phyloP scores from a whole-genome alignment of 2,329 filamentous ascomycete genomes.

The Aquanectria penicillioides region DNA sequence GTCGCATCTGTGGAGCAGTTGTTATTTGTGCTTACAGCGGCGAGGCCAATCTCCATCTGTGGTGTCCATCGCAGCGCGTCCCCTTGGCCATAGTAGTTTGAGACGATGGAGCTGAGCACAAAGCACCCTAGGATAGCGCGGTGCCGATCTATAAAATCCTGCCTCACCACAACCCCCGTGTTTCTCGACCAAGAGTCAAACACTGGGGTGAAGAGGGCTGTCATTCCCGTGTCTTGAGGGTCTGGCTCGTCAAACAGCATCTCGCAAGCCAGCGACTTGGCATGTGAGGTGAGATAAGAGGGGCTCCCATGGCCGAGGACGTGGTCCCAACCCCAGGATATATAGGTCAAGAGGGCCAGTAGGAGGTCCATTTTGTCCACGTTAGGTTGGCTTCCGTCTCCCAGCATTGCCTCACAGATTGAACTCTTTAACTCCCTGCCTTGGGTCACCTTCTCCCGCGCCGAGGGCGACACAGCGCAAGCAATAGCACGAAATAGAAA shows the following conservation, averaged over 20 bases:
- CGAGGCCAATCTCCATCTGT: conserved; percentile 2
- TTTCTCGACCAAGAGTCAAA: background rate
- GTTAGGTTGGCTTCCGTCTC: background rate
- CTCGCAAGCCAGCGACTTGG: background rate
- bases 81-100: background rate
- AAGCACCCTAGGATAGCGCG: conserved; percentile 12
- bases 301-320: background rate
- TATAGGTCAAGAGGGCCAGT: background rate
- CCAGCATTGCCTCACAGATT: background rate
- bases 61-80: conserved; percentile 5
- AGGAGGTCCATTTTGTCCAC: background rate
- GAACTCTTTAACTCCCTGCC: background rate
- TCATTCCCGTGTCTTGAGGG: background rate
- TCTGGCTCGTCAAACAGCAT: background rate
- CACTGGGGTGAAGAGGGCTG: background rate
- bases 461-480: background rate
- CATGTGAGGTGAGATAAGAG: background rate
- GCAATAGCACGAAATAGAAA: background rate
- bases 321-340: conserved; percentile 12
- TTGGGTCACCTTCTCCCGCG: background rate
- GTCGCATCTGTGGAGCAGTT: background rate
- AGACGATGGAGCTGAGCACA: conserved; percentile 4
- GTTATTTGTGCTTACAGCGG: background rate
- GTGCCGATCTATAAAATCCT: background rate
- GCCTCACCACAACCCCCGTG: background rate